Percentiles rank a stretch among this genome's conserved stretches.
These are phyloP conservation scores for Neofusicoccum cordaticola DNA, from an alignment of 2,329 filamentous ascomycete genomes.

Conservation along the genomic window DNA sequence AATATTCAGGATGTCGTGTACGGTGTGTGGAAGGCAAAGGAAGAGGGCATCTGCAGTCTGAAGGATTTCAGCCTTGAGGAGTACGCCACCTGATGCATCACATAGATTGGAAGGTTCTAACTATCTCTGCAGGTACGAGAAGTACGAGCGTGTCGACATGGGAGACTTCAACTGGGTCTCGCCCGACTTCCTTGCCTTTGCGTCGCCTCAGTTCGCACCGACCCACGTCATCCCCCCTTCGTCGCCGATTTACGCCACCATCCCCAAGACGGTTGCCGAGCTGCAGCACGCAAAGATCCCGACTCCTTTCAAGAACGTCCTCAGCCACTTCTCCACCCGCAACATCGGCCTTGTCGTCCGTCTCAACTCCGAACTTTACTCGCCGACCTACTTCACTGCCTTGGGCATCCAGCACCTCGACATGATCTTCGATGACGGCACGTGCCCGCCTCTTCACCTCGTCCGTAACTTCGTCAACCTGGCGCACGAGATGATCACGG, in stretches of 20 bases:
- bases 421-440: conserved; percentile 99
- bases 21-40: conserved; percentile 97
- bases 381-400: conserved; percentile 93
- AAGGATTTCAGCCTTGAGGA: conserved; percentile 95
- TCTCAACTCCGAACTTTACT: conserved; percentile 93
- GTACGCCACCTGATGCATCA: conserved; percentile 41
- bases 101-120: conserved; percentile 20
- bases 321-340: conserved; percentile 81
- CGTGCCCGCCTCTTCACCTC: conserved; percentile 83
- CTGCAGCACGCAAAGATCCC: conserved; percentile 71
- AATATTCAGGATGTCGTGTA: conserved; percentile 98
- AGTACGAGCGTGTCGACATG: conserved; percentile 92
- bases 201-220: conserved; percentile 83
- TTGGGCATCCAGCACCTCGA: conserved; percentile 93
- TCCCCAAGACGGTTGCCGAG: conserved; percentile 74
- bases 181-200: conserved; percentile 91
- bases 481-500: conserved; percentile 88
- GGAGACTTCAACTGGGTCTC: conserved; percentile 99
- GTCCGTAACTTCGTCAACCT: conserved; percentile 93
- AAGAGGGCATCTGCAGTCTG: conserved; percentile 84
- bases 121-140: conserved; percentile 68
- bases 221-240: conserved; percentile 68
- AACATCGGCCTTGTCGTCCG: conserved; percentile 92
- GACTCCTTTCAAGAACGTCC: conserved; percentile 90
- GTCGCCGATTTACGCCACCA: conserved; percentile 68